Base-by-base conservation (phyloP, 169 alveolate species). In the Neospora caninum region DNA sequence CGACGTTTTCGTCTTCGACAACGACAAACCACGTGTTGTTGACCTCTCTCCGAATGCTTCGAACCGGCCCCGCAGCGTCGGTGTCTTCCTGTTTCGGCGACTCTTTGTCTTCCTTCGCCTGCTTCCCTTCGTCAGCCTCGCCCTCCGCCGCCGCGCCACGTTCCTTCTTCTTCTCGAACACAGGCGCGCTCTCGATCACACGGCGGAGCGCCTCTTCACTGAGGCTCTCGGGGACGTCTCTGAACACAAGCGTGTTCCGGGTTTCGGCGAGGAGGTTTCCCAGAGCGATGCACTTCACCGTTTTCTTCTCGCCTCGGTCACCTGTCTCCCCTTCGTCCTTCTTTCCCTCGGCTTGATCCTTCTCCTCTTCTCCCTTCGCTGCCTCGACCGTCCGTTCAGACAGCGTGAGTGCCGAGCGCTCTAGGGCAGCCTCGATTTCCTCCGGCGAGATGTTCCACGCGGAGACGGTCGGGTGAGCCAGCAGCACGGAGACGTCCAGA, bases 11-110 rank as follows among this genome's bases (percentile, higher is more conserved):
- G 29, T 45, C 88, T 82, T 45, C 38, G n/a, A 89, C 54, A n/a
- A 86, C 27, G 34, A 89, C 93, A 70, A 89, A 89, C 93, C 93
- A 89, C 18, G 93, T 89, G 73, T 89, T 27, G 45, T 89, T 89
- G 49, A 70, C 78, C 87, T 89, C 93, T 58, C 42, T 64, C 20
- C 69, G 84, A 16, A 45, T 41, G 1, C 27, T 42, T 10, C 54
- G 41, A 22, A 45, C 39, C 34, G 49, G 91, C 42, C 36, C 73
- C 80, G 9, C 41, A 38, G 41, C 58, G 34, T 82, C 42, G 22
- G 86, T 38, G 9, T 78, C 45, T 16, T n/a, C n/a, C 45, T 9
- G 42, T 43, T 84, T 38, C 67, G 38, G 34, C 42, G 86, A 6
- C 58, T 54, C 93, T 18, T 54, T 67, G 27, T 41, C 53, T 6